A percentile compares a stretch with the other conserved stretches of the same genome.
Conservation (phyloP, 495 filamentous ascomycete species). For the Neurospora sp. region DNA sequence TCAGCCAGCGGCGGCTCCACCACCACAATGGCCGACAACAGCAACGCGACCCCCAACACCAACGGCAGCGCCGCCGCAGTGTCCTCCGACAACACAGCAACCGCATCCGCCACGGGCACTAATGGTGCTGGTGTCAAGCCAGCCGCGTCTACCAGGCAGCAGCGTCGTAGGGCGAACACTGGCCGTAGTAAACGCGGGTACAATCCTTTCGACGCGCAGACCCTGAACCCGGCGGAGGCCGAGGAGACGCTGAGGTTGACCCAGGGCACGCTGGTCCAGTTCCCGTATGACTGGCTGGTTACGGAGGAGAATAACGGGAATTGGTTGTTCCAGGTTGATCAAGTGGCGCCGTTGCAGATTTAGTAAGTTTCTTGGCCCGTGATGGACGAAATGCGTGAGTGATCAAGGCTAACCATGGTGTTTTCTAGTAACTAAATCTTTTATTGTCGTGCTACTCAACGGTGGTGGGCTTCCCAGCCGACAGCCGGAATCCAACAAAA, state of each 20-base stretch:
- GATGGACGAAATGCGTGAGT: not conserved
- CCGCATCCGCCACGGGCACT: not conserved
- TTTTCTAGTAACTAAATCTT: not conserved
- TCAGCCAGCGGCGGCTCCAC: constrained; percentile 15
- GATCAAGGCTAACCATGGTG: not conserved
- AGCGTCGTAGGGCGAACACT: constrained; percentile 63
- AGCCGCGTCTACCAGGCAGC: constrained; percentile 27
- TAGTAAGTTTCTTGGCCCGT: constrained; percentile 58
- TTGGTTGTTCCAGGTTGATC: constrained; percentile 94
- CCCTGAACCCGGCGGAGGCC: constrained; percentile 60
- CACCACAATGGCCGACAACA: constrained; percentile 2
- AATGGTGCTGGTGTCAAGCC: constrained; percentile 3
- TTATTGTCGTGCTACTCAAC: not conserved
- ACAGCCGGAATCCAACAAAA: not conserved
- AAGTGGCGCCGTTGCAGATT: constrained; percentile 91
- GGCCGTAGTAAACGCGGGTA: constrained; percentile 64
- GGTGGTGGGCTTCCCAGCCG: not conserved
- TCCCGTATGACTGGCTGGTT: constrained; percentile 90
- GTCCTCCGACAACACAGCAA: not conserved
- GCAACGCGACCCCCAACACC: not conserved
- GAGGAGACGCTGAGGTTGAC: constrained; percentile 72
- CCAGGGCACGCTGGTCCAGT: constrained; percentile 82
- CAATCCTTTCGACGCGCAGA: constrained; percentile 52
- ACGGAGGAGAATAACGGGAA: constrained; percentile 87
- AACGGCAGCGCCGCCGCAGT: constrained; percentile 1